Percentiles rank a stretch among this genome's conserved stretches.
Conservation (phyloP, 257 asterid genomes). For the Ocimum tenuiflorum region DNA sequence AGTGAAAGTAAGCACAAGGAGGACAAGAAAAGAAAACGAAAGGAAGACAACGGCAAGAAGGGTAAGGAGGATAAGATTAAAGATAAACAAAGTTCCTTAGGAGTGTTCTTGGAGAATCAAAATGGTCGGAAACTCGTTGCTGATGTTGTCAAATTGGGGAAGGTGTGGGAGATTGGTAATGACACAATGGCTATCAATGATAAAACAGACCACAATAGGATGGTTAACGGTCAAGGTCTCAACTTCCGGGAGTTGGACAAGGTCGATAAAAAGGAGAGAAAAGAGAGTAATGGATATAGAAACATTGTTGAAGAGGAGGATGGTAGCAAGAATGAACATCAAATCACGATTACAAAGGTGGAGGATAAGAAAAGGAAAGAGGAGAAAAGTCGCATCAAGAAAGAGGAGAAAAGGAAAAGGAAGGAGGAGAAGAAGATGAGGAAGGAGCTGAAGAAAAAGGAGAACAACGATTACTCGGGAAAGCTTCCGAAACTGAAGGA, state of each 20-base stretch:
- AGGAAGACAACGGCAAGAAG: slow-evolving; percentile 42
- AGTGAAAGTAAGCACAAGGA: slow-evolving; percentile 39
- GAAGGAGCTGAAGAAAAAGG: neutral
- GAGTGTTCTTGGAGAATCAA: slow-evolving; percentile 22
- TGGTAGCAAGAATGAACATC: slow-evolving; percentile 24
- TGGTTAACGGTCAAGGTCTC: slow-evolving; percentile 26
- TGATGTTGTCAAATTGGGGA: slow-evolving; percentile 6
- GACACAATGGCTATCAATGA: slow-evolving; percentile 17
- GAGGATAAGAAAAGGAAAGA: slow-evolving; percentile 36
- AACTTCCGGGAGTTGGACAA: slow-evolving; percentile 14
- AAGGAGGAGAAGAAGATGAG: neutral
- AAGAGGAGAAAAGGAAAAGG: slow-evolving; percentile 19
- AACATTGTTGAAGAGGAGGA: slow-evolving; percentile 20
- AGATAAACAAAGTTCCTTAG: slow-evolving; percentile 28
- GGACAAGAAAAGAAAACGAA: slow-evolving; percentile 44
- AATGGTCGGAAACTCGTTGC: slow-evolving; percentile 30
- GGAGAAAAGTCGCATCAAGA: slow-evolving; percentile 16
- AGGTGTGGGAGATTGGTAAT: slow-evolving; percentile 19
- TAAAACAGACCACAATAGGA: slow-evolving; percentile 21
- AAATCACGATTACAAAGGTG: slow-evolving; percentile 29
- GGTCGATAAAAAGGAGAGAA: slow-evolving; percentile 18
- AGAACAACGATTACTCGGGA: slow-evolving; percentile 23
- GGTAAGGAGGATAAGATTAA: slow-evolving; percentile 42
- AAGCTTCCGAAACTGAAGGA: slow-evolving; percentile 36
- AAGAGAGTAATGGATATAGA: slow-evolving; percentile 24